Evolutionary conservation across 1,139 yeast species (phyloP), one percentile per base, ranked within the genome.

Genomic region (Suhomyces yuchorum): DNA sequence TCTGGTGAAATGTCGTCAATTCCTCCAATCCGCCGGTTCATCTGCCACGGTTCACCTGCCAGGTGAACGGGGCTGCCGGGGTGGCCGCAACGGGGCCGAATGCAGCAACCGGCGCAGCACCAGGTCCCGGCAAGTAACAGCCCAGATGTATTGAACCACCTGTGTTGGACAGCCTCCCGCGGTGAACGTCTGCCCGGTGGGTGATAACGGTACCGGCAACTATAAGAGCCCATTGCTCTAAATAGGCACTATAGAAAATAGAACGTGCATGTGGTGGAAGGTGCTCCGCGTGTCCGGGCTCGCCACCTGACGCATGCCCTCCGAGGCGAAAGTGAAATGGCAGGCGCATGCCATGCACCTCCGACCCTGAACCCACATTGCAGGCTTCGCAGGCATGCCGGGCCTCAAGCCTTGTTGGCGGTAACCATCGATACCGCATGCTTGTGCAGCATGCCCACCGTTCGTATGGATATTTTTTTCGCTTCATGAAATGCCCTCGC

Each of bases 251-350:
- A 22, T 22, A 22, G 28, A 36, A 20, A 36, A 22, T 22, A 36
- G 28, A 36, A 20, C 28, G 15, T 36, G 39, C 39, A 36, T 36
- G 39, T 36, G 39, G 39, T n/a, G 28, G 39, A 36, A 36, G 33
- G 17, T 30, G 33, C 30, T 12, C 8, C n/a, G n/a, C n/a, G n/a
- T n/a, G n/a, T n/a, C n/a, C n/a, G n/a, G 30, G 28, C 39, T 36
- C 39, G 26, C 15, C 19, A 35, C 22, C 37, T 14, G 24, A 17
- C 8, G 37, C 37, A 26, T 12, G 14, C 6, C 18, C 34, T 14
- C 34, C 26, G 39, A 36, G 39, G 39, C 39, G 39, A 22, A 30
- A 30, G 14, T 30, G 34, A 30, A 30, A 30, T 30, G 11, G 34
- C 18, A 14, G 34, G 18, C 34, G 34, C 11, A 30, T 24, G 30